phyloP scores from a whole-genome alignment of 257 asterid genomes.

The Leptodermis oblonga region DNA sequence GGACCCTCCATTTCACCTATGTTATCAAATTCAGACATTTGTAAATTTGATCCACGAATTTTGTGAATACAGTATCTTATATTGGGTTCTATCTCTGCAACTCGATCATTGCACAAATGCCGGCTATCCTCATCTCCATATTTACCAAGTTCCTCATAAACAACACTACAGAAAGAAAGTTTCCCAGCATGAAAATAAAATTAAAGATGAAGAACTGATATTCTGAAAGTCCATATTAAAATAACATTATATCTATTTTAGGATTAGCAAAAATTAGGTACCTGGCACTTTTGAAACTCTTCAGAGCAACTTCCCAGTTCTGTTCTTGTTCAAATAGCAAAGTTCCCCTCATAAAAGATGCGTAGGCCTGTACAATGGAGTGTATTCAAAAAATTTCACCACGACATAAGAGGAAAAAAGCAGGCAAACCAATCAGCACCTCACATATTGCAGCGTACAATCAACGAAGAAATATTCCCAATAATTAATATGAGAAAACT shows the following conservation, averaged over 20 bases:
- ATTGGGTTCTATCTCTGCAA: slow-evolving; percentile 92
- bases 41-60: slow-evolving; percentile 83
- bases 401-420: neutral
- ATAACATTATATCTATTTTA: neutral
- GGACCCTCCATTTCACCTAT: slow-evolving; percentile 97
- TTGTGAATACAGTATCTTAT: slow-evolving; percentile 85
- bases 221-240: neutral
- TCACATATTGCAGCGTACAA: neutral
- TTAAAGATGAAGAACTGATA: neutral
- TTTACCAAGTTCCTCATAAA: slow-evolving; percentile 96
- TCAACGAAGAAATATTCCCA: neutral
- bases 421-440: neutral
- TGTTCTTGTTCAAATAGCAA: slow-evolving; percentile 90
- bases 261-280: slow-evolving; percentile 23
- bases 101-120: slow-evolving; percentile 88
- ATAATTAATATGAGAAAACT: neutral
- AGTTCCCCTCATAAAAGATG: slow-evolving; percentile 91
- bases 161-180: slow-evolving; percentile 58
- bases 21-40: slow-evolving; percentile 72
- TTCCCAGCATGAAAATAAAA: slow-evolving; percentile 14
- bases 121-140: slow-evolving; percentile 94
- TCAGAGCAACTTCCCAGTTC: slow-evolving; percentile 86
- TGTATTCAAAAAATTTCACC: neutral
- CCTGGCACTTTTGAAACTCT: slow-evolving; percentile 94
- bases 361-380: slow-evolving; percentile 66